Percentiles rank a stretch among this genome's conserved stretches.
Conservation (phyloP, 441 rosid genomes). For the Aleurites moluccanus region DNA sequence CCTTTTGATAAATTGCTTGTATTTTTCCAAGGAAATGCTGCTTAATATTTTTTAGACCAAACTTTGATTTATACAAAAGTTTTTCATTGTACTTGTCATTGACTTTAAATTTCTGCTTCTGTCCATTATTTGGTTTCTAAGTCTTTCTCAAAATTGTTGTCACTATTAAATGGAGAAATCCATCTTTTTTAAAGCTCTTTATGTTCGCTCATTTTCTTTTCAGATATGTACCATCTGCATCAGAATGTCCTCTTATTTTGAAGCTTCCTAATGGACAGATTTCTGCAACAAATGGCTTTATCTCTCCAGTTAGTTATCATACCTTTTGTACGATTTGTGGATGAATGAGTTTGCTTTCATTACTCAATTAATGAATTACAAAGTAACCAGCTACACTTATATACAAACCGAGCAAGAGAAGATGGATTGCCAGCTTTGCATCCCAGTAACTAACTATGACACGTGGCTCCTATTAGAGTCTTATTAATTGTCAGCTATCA, state of each 20-base stretch:
- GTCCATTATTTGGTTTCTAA: background rate
- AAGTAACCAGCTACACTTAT: no score
- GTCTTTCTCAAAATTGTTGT: background rate
- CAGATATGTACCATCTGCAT: slow-evolving; percentile 88
- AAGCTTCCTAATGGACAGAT: slow-evolving; percentile 82
- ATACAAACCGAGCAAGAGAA: no score
- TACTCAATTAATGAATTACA: no score
- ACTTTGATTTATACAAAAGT: background rate
- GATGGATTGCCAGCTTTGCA: no score
- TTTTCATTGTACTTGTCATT: background rate
- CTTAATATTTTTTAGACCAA: background rate
- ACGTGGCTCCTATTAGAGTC: no score
- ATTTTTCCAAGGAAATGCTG: slow-evolving; percentile 1
- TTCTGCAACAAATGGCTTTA: slow-evolving; percentile 88
- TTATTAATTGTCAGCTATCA: no score
- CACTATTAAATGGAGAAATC: slow-evolving; percentile 2
- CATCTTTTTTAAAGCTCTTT: slow-evolving; percentile 12
- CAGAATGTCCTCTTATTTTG: slow-evolving; percentile 85
- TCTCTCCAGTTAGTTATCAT: slow-evolving; percentile 75
- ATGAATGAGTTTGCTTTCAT: no score
- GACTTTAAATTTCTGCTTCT: background rate
- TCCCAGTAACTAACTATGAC: no score
- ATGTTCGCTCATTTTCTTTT: slow-evolving; percentile 22
- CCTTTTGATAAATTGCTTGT: slow-evolving; percentile 4
- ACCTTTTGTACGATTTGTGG: no score